phyloP scores from a whole-genome alignment of 345 rosid species.

The Combretum micranthum region DNA sequence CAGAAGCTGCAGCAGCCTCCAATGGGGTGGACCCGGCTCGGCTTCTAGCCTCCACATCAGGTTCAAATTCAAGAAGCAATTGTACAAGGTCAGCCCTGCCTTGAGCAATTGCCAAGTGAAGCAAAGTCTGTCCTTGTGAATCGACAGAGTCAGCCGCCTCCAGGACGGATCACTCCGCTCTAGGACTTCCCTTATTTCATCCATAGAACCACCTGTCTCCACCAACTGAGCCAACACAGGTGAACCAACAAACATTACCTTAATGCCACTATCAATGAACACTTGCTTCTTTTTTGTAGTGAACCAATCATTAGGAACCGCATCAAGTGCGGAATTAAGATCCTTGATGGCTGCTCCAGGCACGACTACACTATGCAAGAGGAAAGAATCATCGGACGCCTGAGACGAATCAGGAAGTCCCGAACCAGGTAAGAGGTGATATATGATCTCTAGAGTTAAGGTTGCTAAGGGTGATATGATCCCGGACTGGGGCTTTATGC shows the following conservation, averaged over 20 bases:
- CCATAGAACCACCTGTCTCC: slow-evolving; percentile 36
- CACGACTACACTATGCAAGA: slow-evolving; percentile 58
- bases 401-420: slow-evolving; percentile 39
- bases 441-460: slow-evolving; percentile 36
- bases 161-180: slow-evolving; percentile 45
- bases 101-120: slow-evolving; percentile 45
- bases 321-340: slow-evolving; percentile 22
- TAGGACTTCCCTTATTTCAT: slow-evolving; percentile 46
- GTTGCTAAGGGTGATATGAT: slow-evolving; percentile 49
- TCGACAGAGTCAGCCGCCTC: slow-evolving; percentile 40
- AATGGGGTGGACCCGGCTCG: slow-evolving; percentile 42
- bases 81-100: slow-evolving; percentile 56
- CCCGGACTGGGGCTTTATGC: slow-evolving; percentile 45
- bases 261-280: slow-evolving; percentile 51
- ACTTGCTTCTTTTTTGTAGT: slow-evolving; percentile 61
- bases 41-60: slow-evolving; percentile 34
- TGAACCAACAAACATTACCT: slow-evolving; percentile 57
- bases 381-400: slow-evolving; percentile 37
- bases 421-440: slow-evolving; percentile 31
- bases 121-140: slow-evolving; percentile 35
- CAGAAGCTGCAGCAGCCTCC: slow-evolving; percentile 43
- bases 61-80: slow-evolving; percentile 50
- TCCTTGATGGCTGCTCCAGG: slow-evolving; percentile 60
- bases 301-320: slow-evolving; percentile 59
- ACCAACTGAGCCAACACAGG: slow-evolving; percentile 42